Conservation (phyloP, 2,329 filamentous ascomycete genomes). For the Aspergillus sp. region DNA sequence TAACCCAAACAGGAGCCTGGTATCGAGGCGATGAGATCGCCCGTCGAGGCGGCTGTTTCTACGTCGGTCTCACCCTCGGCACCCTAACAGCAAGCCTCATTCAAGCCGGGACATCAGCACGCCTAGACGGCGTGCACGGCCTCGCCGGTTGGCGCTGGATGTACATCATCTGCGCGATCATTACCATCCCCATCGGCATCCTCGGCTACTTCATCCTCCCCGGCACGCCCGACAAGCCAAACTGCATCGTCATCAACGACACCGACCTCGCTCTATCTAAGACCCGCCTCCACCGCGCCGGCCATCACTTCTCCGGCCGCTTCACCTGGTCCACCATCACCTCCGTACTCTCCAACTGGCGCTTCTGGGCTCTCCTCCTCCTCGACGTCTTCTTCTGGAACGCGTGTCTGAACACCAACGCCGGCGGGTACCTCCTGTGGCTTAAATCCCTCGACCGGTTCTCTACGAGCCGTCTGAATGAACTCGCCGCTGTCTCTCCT, state of each 20-base stretch:
- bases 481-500: slow-evolving; percentile 54
- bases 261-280: slow-evolving; percentile 50
- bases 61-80: slow-evolving; percentile 52
- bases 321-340: slow-evolving; percentile 31
- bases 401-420: slow-evolving; percentile 46
- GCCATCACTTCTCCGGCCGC: slow-evolving; percentile 36
- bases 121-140: slow-evolving; percentile 46
- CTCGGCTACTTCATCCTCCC: slow-evolving; percentile 54
- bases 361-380: slow-evolving; percentile 53
- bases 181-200: slow-evolving; percentile 56
- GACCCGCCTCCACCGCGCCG: slow-evolving; percentile 46
- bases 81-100: slow-evolving; percentile 55
- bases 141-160: slow-evolving; percentile 57
- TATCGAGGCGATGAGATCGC: slow-evolving; percentile 51
- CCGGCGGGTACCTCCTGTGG: slow-evolving; percentile 58
- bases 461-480: slow-evolving; percentile 48
- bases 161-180: slow-evolving; percentile 55
- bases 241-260: slow-evolving; percentile 47
- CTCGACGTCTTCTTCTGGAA: slow-evolving; percentile 61
- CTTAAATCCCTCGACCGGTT: slow-evolving; percentile 56
- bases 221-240: slow-evolving; percentile 52
- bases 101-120: slow-evolving; percentile 43
- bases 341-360: slow-evolving; percentile 43
- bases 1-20: slow-evolving; percentile 38
- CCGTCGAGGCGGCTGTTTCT: slow-evolving; percentile 54